Evolutionary conservation across 2,329 filamentous ascomycete genomes (phyloP), one percentile per base, ranked within the genome.

Genomic region (Venturiaceae sp.): DNA sequence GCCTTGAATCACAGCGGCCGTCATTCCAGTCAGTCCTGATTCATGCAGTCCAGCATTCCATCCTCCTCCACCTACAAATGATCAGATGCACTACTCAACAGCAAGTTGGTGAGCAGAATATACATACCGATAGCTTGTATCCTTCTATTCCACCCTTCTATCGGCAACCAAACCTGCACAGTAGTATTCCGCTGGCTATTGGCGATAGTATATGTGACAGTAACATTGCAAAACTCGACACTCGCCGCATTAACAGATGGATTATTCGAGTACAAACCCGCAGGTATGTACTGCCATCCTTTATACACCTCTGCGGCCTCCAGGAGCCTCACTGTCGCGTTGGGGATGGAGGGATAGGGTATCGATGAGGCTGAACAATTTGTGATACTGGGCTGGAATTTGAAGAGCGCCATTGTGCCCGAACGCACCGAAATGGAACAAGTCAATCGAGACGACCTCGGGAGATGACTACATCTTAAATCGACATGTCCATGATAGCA

Each of bases 81-180:
- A 30, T 23, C 32, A n/a, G n/a, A 36, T 7, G 13, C 19, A 7
- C 5, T 8, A 14, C 13, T 16, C 19, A 53, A 16, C n/a, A 21
- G 9, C 16, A 11, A n/a, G 11, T 39, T 39, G 11, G 11, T 14
- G 3, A 30, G 30, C 9, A 26, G 50, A 21, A 23, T 34, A 6
- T 14, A 65, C 66, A 2, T n/a, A 50, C 44, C 44, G 13, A 50
- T 50, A 7, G 66, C 68, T 58, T 69, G 66, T 8, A 69, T 66
- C 1, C 69, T 65, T 9, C 65, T 66, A 39, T 71, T 72, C 69
- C 68, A 71, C 5, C 63, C 60, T 9, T 63, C 60, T 8, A 65
- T 37, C 3, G 70, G 69, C 9, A 72, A 64, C 69, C 69, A 71
- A 1, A 65, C 54, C 56, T 65, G 60, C 23, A 8, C 11, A 55